phyloP scores from a whole-genome alignment of 208 protist genomes.

The Leishmania gerbilli region DNA sequence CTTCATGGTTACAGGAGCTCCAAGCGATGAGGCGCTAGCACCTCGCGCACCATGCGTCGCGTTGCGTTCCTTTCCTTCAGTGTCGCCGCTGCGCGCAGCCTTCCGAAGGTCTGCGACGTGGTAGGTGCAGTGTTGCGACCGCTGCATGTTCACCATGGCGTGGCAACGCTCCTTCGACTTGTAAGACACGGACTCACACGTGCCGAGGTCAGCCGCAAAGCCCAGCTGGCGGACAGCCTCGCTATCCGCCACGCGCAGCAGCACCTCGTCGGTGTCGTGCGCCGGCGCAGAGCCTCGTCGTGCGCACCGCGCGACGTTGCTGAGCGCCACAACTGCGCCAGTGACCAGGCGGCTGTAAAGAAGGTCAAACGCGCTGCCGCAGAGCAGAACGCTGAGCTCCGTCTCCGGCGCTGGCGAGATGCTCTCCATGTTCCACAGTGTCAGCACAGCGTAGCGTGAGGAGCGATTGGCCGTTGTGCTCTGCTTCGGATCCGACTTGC shows the following conservation, averaged over 20 bases:
- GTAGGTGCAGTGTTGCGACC: slow-evolving; percentile 49
- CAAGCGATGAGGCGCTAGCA: background rate
- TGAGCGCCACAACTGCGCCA: slow-evolving; percentile 64
- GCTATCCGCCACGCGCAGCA: slow-evolving; percentile 38
- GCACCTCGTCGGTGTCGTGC: background rate
- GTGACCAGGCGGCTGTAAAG: slow-evolving; percentile 52
- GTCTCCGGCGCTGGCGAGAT: slow-evolving; percentile 41
- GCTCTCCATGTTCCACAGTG: slow-evolving; percentile 68
- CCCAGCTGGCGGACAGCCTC: slow-evolving; percentile 62
- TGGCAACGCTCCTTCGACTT: slow-evolving; percentile 57
- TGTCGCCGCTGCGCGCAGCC: slow-evolving; percentile 32
- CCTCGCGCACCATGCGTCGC: background rate
- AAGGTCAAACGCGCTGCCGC: slow-evolving; percentile 60
- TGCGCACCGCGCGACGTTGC: slow-evolving; percentile 36
- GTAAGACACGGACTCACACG: slow-evolving; percentile 44
- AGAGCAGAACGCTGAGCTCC: slow-evolving; percentile 63
- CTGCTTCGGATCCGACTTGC: slow-evolving; percentile 70
- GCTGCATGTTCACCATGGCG: slow-evolving; percentile 49
- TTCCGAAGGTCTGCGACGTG: slow-evolving; percentile 55
- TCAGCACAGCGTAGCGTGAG: slow-evolving; percentile 50
- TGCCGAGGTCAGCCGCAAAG: slow-evolving; percentile 65
- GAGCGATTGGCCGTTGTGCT: slow-evolving; percentile 18
- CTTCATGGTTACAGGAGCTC: background rate
- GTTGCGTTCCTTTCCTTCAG: background rate
- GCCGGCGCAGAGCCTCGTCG: slow-evolving; percentile 2